A percentile compares a stretch with the other conserved stretches of the same genome.
Conservation (phyloP, 75 land plant species). For the Pinus tabuliformis region DNA sequence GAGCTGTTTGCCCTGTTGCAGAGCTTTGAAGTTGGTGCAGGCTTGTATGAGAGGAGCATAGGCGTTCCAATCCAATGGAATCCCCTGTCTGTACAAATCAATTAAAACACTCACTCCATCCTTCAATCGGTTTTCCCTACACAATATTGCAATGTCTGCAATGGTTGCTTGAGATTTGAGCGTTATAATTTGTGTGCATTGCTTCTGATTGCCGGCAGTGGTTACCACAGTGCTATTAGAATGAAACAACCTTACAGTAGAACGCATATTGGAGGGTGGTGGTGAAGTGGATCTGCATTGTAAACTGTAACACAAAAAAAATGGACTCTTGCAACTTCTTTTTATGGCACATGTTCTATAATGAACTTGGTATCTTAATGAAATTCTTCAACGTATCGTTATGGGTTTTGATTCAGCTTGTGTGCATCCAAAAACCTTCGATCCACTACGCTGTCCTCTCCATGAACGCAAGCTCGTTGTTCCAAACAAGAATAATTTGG, state of each 20-base stretch:
- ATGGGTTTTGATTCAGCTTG: no score
- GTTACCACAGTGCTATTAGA: neutral
- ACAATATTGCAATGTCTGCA: neutral
- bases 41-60: constrained; percentile 21
- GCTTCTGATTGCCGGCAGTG: neutral
- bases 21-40: constrained; percentile 19
- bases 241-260: neutral
- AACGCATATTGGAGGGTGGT: neutral
- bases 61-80: neutral
- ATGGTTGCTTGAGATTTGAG: neutral
- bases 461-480: no score
- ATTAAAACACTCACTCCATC: neutral
- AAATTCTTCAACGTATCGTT: no score
- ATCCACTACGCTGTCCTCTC: no score
- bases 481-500: no score
- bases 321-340: no score
- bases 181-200: neutral
- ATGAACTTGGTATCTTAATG: no score
- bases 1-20: constrained; percentile 31
- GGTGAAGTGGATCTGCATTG: no score
- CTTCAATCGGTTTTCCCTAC: neutral
- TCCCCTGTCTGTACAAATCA: neutral
- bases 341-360: no score
- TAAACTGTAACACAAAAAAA: no score
- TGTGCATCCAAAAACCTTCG: no score